phyloP scores from a whole-genome alignment of 495 filamentous ascomycete species.

The Hyaloscypha variabilis region DNA sequence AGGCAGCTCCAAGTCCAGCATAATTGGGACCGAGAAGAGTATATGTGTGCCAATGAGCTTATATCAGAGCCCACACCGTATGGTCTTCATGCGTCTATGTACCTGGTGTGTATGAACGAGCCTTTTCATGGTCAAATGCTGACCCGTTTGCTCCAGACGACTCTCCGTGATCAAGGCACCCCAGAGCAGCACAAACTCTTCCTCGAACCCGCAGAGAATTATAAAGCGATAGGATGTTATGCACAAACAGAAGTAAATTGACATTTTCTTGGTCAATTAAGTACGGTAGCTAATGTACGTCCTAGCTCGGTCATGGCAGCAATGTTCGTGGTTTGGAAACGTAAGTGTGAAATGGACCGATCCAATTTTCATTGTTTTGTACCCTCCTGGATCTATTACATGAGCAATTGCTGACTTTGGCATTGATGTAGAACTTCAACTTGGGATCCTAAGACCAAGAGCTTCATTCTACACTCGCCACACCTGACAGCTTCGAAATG shows the following conservation, averaged over 20 bases:
- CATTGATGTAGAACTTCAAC: conserved; percentile 51
- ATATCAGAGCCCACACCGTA: conserved; percentile 70
- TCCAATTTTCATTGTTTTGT: too few relatives aligned
- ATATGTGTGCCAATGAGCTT: conserved; percentile 57
- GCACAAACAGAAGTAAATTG: conserved; percentile 63
- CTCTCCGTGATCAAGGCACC: conserved; percentile 69
- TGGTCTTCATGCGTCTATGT: conserved; percentile 69
- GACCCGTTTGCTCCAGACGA: conserved; percentile 45
- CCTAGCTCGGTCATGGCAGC: conserved; percentile 64
- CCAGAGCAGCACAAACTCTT: conserved; percentile 71
- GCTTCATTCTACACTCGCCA: conserved; percentile 70
- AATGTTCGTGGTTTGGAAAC: conserved; percentile 77
- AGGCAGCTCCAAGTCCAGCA: conserved; percentile 62
- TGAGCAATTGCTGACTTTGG: not conserved
- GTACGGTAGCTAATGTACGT: not conserved
- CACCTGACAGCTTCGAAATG: conserved; percentile 71
- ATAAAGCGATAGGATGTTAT: conserved; percentile 74
- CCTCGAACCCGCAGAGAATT: conserved; percentile 62
- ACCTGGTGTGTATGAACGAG: conserved; percentile 40
- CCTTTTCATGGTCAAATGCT: conserved; percentile 14
- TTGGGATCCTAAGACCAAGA: conserved; percentile 68
- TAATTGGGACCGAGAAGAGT: conserved; percentile 66
- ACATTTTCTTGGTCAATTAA: not conserved
- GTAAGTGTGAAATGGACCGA: not conserved
- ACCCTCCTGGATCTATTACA: too few relatives aligned